Conservation (phyloP, 345 rosid genomes). For the Theobroma cacao region DNA sequence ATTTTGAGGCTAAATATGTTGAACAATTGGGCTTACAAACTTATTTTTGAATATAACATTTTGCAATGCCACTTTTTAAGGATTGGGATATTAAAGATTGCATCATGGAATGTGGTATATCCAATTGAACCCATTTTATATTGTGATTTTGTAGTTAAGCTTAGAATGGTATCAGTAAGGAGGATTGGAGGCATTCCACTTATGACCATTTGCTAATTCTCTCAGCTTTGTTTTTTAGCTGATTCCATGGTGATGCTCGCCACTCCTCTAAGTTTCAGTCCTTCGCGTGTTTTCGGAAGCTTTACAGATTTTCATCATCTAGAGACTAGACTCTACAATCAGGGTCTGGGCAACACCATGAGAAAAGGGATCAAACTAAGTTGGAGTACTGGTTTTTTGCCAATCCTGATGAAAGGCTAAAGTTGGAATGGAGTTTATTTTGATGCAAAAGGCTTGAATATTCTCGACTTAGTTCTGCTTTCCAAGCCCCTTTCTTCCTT, state of each 20-base stretch:
- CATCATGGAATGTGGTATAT: no score
- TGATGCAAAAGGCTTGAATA: neutral
- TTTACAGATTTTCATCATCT: no score
- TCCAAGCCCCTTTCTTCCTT: no score
- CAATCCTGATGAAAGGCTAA: no score
- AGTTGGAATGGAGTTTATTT: no score
- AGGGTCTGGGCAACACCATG: neutral
- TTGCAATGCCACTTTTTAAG: neutral
- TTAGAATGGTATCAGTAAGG: neutral
- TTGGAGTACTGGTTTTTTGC: neutral
- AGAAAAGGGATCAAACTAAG: neutral
- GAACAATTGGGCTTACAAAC: neutral
- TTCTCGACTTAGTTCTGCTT: no score
- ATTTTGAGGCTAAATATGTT: neutral
- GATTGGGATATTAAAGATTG: no score
- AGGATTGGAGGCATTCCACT: neutral
- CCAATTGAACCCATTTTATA: neutral
- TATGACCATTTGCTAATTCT: neutral
- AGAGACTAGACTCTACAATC: no score
- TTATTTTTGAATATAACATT: neutral
- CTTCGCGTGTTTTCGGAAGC: no score
- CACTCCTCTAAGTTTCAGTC: no score
- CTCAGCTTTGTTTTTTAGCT: neutral
- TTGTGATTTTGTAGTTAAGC: neutral
- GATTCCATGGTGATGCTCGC: neutral